Evolutionary conservation across 495 filamentous ascomycete species (phyloP).

Genomic region (Aspergillus ostianus): DNA sequence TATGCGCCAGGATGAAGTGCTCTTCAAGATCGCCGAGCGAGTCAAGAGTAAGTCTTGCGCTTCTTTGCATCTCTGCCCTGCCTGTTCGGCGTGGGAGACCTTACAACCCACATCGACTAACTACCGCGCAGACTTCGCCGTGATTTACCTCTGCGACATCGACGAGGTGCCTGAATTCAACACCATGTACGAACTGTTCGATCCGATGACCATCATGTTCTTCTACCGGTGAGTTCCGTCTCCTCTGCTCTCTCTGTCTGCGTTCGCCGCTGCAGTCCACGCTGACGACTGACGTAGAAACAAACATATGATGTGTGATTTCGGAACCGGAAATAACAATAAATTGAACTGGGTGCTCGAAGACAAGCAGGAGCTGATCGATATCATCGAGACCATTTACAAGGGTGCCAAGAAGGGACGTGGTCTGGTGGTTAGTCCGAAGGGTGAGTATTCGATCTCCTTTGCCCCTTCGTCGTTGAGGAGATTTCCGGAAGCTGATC

Average conservation of each 20-base stretch:
- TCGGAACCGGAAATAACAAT: conserved; percentile 98
- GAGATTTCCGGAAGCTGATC: neutral
- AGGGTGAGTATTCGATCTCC: conserved; percentile 46
- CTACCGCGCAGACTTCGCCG: conserved; percentile 53
- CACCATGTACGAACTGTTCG: conserved; percentile 83
- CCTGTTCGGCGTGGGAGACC: neutral
- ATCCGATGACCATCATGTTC: conserved; percentile 75
- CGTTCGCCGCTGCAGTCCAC: neutral
- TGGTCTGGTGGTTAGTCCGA: conserved; percentile 93
- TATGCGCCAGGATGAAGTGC: conserved; percentile 92
- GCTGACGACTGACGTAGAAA: conserved; percentile 48
- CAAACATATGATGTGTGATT: conserved; percentile 98
- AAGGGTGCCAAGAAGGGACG: conserved; percentile 95
- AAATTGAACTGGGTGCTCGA: conserved; percentile 96
- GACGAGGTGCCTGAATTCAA: conserved; percentile 97
- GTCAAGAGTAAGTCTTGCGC: conserved; percentile 43
- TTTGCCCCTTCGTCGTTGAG: neutral
- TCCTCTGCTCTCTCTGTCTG: neutral
- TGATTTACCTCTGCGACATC: conserved; percentile 95
- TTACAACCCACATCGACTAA: neutral
- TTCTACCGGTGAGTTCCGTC: conserved; percentile 60
- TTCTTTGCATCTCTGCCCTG: neutral
- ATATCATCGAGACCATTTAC: conserved; percentile 98
- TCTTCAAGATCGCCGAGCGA: conserved; percentile 65
- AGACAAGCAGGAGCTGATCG: conserved; percentile 98